phyloP scores from a whole-genome alignment of 2,329 filamentous ascomycete genomes.

The Phialocephala subalpina region DNA sequence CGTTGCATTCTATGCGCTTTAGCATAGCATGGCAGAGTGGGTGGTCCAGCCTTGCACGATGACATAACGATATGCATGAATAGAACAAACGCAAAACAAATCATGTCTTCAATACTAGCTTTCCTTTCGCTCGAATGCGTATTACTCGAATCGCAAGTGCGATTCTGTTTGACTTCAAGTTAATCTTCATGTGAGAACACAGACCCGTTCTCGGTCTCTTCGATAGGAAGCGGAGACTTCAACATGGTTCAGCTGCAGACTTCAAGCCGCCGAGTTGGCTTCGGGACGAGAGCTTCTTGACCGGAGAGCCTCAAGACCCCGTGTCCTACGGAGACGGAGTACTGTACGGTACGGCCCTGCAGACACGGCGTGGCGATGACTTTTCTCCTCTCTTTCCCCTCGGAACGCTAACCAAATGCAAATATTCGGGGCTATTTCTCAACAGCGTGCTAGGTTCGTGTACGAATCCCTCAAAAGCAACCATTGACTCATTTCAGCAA shows the following conservation, averaged over 20 bases:
- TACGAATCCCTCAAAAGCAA: neutral
- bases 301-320: neutral
- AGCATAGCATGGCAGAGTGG: neutral
- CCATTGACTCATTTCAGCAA: neutral
- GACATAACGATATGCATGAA: neutral
- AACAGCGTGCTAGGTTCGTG: neutral
- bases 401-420: neutral
- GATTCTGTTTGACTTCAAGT: neutral
- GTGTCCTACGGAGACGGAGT: neutral
- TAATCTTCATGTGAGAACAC: too few species aligned
- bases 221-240: neutral
- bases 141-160: neutral
- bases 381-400: neutral
- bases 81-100: neutral
- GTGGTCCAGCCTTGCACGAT: neutral
- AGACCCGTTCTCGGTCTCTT: too few species aligned
- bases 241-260: too few species aligned
- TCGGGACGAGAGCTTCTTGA: too few species aligned
- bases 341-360: neutral
- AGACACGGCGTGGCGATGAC: neutral
- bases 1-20: constrained; percentile 3
- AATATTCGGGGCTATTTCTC: neutral
- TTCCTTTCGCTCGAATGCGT: neutral
- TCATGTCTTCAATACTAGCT: neutral
- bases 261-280: neutral